A percentile compares a stretch with the other conserved stretches of the same genome.
phyloP scores from a whole-genome alignment of 2,329 filamentous ascomycete genomes.

The Fusarium beomiforme region DNA sequence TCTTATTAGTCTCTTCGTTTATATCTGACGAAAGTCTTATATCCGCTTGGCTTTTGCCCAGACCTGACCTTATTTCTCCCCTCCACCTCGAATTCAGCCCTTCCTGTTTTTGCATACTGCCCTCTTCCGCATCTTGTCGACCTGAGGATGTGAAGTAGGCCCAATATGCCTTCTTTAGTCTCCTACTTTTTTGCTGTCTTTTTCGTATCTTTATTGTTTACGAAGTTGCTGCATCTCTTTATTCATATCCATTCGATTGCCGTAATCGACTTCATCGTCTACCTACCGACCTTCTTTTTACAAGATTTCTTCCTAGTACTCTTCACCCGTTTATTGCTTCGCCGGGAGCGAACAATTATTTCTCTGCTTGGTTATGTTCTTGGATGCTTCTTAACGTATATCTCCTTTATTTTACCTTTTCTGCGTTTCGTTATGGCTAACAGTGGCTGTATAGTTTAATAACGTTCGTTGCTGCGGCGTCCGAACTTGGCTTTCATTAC shows the following conservation, averaged over 20 bases:
- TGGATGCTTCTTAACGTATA: conserved; percentile 38
- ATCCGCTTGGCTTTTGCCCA: conserved; percentile 37
- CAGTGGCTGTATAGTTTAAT: conserved; percentile 34
- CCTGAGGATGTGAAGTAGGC: conserved; percentile 34
- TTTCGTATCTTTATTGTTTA: conserved; percentile 40
- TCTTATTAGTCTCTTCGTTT: not conserved
- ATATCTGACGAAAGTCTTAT: conserved; percentile 30
- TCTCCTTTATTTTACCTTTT: not conserved
- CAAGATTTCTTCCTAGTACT: conserved; percentile 40
- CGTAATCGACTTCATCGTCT: conserved; percentile 40
- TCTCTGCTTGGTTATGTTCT: conserved; percentile 33
- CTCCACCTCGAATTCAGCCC: conserved; percentile 2
- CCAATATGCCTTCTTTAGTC: conserved; percentile 36
- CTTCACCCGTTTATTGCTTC: conserved; percentile 37
- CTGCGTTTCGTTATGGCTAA: conserved; percentile 11
- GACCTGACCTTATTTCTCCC: conserved; percentile 20
- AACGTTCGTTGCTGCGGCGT: conserved; percentile 43
- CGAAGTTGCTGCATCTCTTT: conserved; percentile 43
- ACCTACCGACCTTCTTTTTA: conserved; percentile 44
- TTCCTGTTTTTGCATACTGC: not conserved
- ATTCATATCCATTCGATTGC: conserved; percentile 41
- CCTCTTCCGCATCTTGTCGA: conserved; percentile 1
- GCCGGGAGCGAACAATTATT: conserved; percentile 35
- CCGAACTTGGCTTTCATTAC: conserved; percentile 46
- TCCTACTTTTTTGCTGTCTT: conserved; percentile 45